Evolutionary conservation across 306 rosid species (phyloP), one percentile per base, ranked within the genome.

Genomic region (Sicyos edulis): DNA sequence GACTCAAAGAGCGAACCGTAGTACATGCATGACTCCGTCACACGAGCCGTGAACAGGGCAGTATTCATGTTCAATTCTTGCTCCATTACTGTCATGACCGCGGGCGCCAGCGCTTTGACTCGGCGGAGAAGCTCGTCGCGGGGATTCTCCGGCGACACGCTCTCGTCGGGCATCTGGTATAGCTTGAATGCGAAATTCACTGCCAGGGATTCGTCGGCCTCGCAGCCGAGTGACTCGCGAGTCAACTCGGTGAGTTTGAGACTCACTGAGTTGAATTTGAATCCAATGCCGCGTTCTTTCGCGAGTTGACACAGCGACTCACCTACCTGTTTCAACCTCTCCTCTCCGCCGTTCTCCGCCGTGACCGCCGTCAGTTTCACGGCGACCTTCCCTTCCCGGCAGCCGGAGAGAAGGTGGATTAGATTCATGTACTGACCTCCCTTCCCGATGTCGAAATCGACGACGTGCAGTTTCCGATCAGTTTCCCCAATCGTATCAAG

Each of bases 141-240:
- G 3, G 87, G 96, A 14, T 93, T 93, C n/a, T 93, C 98, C 5
- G 86, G 85, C 0, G 95, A 87, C 6, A 93, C 98, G 83, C 98
- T 93, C 82, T 93, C 98, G 72, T 93, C 98, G 0, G 98, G 84
- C 81, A 86, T 86, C 60, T 85, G 81, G 60, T 64, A 83, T 76
- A 93, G 7, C 67, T 80, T 88, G 85, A 87, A 93, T 5, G 97
- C 95, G 58, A 93, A 85, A 49, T 93, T 93, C 77, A 90, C 96
- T 0, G 81, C 84, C 2, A 93, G 69, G 3, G 81, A 29, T 21
- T 90, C 98, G 10, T 85, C 89, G 8, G 85, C 16, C 7, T 78
- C 86, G 54, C 86, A 86, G 0, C 90, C 90, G 6, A 93, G 68
- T 0, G 96, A 80, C 19, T 85, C 96, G 4, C 96, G 98, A 49